Evolutionary conservation across 257 asterid species (phyloP), one percentile per base, ranked within the genome.

Genomic region (Sherardia arvensis): DNA sequence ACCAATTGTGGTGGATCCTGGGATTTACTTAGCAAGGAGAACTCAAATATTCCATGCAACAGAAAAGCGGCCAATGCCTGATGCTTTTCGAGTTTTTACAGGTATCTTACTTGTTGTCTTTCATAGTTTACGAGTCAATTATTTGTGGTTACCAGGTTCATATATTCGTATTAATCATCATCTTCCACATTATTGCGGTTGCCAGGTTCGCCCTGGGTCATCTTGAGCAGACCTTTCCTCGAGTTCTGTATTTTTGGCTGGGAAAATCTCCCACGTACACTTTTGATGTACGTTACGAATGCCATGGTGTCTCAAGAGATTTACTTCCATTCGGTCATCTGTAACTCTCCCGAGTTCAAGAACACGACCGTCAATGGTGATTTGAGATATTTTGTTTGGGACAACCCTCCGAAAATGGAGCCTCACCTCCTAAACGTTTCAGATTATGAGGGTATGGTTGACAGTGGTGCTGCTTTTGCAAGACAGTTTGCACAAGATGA

Each of bases 261-360:
- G 99, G 96, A 93, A 55, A 93, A 93, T 74, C 96, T 93, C 64
- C 99, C 99, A 4, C 78, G 99, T 56, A 87, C 96, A 47, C 87
- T 93, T 58, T 77, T 93, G 18, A 87, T 93, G 99, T 93, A 90
- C 61, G 76, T 73, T 61, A 85, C 78, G n/a, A 93, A 93, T 38
- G 70, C 83, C 9, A 77, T 84, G 22, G 67, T 90, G 74, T 75
- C 99, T 56, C 85, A 93, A 79, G 99, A 93, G 80, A 79, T 90
- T 69, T 90, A 87, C 79, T 93, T 93, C 86, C 99, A 90, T 40
- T 78, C 99, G 0, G 96, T 93, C 8, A 74, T 83, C 59, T 93
- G 99, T 62, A 93, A 93, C 67, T 77, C 96, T 49, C 87, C 81
- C 0, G 91, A 86, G 63, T 93, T 84, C 78, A 87, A 69, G 71